Conservation (phyloP, 306 rosid genomes). For the Vigna trinervia region DNA sequence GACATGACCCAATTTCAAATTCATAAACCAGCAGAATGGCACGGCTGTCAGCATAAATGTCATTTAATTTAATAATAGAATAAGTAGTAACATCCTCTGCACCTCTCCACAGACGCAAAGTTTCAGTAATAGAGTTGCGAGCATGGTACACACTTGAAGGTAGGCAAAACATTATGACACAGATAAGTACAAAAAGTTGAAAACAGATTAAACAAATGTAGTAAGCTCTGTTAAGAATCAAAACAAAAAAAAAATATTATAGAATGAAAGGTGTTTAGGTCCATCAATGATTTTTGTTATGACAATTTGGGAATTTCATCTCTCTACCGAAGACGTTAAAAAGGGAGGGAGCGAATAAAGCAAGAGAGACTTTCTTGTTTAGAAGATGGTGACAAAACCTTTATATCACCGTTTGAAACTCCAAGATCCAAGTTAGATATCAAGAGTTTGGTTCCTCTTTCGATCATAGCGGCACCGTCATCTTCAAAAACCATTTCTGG, state of each 20-base stretch:
- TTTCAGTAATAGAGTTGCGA: neutral
- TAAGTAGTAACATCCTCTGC: neutral
- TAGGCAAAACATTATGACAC: conserved; percentile 10
- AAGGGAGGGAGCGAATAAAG: neutral
- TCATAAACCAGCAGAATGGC: neutral
- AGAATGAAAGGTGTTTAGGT: no score
- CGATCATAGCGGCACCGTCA: neutral
- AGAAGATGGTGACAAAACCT: neutral
- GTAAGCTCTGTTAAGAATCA: neutral
- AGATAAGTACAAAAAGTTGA: neutral
- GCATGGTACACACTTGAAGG: neutral
- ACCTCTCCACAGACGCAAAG: neutral
- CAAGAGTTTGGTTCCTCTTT: conserved; percentile 40
- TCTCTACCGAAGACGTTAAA: no score
- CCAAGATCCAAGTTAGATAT: conserved; percentile 45
- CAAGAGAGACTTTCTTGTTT: neutral
- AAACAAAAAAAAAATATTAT: neutral
- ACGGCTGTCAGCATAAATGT: neutral
- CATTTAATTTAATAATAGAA: neutral
- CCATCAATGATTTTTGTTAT: neutral
- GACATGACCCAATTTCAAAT: neutral
- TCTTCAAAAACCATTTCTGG: neutral
- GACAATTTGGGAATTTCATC: neutral
- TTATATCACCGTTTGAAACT: conserved; percentile 42
- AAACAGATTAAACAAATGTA: neutral